Evolutionary conservation across 352 stramenopile species (phyloP), one percentile per base, ranked within the genome.

Genomic region (Globisporangium orthogonon): DNA sequence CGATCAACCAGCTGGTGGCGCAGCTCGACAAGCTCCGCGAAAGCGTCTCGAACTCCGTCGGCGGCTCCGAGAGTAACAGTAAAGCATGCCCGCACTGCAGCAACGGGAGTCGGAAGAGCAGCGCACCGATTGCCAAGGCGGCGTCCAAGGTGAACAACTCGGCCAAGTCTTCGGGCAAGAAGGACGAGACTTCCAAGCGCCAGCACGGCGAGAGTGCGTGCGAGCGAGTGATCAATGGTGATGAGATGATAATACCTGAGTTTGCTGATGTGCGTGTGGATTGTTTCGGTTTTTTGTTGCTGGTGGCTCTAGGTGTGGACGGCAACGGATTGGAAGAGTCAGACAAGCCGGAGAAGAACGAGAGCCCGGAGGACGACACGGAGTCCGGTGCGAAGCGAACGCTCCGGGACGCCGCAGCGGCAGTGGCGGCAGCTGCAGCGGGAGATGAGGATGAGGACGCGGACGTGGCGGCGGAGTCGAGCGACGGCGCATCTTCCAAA

Each of bases 1-100:
- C 79, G 7, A 92, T 92, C 54, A 90, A 92, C 56, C 76, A 89
- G 50, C 77, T 92, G 37, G 83, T 92, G 31, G 72, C 69, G 31
- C 78, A 88, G 70, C 67, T 89, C 50, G 79, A 89, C 39, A 89
- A 87, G 47, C 60, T 90, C 5, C 68, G 77, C 28, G 79, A 90
- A 39, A 78, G 63, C 40, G 33, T 51, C 39, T 54, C 58, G 28
- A 48, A 10, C 7, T 40, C 44, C 11, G 44, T 31, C 13, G 17
- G 23, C 30, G 35, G 39, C 31, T 17, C 23, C 3, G 33, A 49
- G n/a, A 39, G 1, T 17, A 61, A 39, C 29, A 14, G 37, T n/a
- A 14, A 49, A 10, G 56, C 62, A 1, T 86, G 75, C 41, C 59
- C 71, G 30, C 77, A 66, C 39, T 86, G 75, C 51, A 23, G 7